Base-by-base conservation (phyloP, 305 asterid genomes). In the Ilex paraguariensis region DNA sequence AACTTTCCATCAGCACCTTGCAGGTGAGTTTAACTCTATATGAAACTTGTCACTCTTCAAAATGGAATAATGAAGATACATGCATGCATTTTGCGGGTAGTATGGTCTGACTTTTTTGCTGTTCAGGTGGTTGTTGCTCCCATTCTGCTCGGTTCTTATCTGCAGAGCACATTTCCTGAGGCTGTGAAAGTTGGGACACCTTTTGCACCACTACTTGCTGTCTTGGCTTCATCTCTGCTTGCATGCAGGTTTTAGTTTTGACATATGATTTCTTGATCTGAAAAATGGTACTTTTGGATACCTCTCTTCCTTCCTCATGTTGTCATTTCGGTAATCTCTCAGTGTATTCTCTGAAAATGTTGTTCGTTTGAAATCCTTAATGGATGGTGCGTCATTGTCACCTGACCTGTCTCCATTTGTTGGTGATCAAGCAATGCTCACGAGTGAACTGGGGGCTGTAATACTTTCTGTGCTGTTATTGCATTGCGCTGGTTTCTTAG, bases 111-210 rank as follows among this genome's bases (percentile, higher is more conserved):
- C 61, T 53, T 31, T 61, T 13, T 30, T 61, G 17, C 10, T 0
- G 57, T 73, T 17, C 60, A 91, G 98, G 96, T 91, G 62, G 98
- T 88, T 32, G 96, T 91, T 69, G 90, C 91, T 73, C 98, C 98
- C 14, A 81, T 91, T 73, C 80, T 91, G 59, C 66, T 91, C 13
- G 98, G 98, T 63, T 84, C 94, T 42, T 83, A 78, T 58, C 65
- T 91, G 56, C 95, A 91, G 79, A 85, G 81, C 62, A 72, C 76
- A 42, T 88, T 83, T 52, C 96, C 94, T 8, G 56, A 70, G 71
- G 76, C 73, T 9, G 95, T 88, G 69, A 86, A 82, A 79, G 58
- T 53, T 11, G 2, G 73, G 55, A 73, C 70, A 13, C 95, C 96
- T 45, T 82, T 84, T 74, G 88, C 96, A 48, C 98, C 98, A 14